Evolutionary conservation across 495 filamentous ascomycete species (phyloP).

Genomic region (Schizothecium vesticola): DNA sequence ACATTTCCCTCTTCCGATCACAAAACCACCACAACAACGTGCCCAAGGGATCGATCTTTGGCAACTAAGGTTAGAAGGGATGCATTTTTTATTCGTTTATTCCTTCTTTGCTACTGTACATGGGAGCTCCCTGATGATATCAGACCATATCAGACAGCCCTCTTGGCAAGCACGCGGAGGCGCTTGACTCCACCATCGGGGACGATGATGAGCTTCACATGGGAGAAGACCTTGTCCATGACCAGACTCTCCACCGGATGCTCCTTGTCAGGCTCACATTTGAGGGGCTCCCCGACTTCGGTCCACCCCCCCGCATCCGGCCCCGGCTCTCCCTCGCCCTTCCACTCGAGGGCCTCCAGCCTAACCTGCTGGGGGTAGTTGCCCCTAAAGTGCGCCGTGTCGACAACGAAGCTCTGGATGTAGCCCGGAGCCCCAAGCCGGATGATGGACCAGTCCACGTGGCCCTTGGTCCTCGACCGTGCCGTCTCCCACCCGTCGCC

Average conservation of each 20-base stretch:
- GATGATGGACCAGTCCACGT: slow-evolving; percentile 83
- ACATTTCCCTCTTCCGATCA: neutral
- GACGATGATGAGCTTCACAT: slow-evolving; percentile 84
- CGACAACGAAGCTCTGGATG: slow-evolving; percentile 68
- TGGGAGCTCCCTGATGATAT: slow-evolving; percentile 2
- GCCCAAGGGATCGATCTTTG: neutral
- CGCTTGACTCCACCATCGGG: slow-evolving; percentile 91
- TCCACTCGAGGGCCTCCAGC: slow-evolving; percentile 59
- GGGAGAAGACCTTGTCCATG: slow-evolving; percentile 59
- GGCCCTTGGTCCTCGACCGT: slow-evolving; percentile 65
- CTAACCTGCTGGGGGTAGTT: slow-evolving; percentile 80
- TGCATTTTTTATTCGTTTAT: neutral
- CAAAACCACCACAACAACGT: neutral
- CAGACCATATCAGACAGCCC: slow-evolving; percentile 38
- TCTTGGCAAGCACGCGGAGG: slow-evolving; percentile 71
- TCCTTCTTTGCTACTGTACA: neutral
- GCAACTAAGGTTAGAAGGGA: neutral
- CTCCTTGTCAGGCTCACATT: slow-evolving; percentile 75
- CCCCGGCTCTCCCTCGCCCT: slow-evolving; percentile 47
- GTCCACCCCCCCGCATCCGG: slow-evolving; percentile 64
- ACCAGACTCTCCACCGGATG: slow-evolving; percentile 59
- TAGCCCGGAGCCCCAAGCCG: slow-evolving; percentile 66
- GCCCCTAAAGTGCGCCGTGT: slow-evolving; percentile 85
- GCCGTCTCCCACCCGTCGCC: slow-evolving; percentile 94
- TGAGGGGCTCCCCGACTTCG: slow-evolving; percentile 59